These are phyloP conservation scores for Fusarium sulawesiense DNA, from an alignment of 2,329 filamentous ascomycete genomes.

Conservation along the genomic window DNA sequence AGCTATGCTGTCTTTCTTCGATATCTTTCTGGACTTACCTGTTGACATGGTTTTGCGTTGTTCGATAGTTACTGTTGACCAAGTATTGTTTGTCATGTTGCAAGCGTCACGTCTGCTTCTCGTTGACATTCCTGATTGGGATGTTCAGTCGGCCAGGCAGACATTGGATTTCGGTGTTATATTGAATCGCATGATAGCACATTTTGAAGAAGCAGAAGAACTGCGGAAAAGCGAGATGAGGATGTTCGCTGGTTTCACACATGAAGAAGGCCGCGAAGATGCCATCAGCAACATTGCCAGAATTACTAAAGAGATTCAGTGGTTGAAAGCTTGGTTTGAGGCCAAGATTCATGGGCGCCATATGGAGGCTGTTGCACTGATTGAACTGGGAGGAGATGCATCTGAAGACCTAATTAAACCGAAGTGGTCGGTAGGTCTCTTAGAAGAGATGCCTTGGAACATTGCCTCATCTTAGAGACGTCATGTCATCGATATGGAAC, in stretches of 20 bases:
- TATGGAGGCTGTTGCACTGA: conserved; percentile 1
- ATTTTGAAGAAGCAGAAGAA: conserved; percentile 20
- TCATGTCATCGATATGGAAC: neutral
- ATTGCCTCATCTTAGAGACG: conserved; percentile 1
- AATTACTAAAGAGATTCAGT: conserved; percentile 41
- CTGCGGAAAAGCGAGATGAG: conserved; percentile 9
- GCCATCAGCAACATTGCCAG: conserved; percentile 36
- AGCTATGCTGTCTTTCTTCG: conserved; percentile 51
- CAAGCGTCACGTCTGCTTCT: conserved; percentile 41
- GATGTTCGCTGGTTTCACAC: conserved; percentile 15
- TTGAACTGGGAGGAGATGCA: neutral
- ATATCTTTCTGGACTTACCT: conserved; percentile 47
- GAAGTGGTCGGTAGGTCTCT: conserved; percentile 42
- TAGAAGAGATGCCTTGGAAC: conserved; percentile 42
- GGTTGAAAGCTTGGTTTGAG: conserved; percentile 50
- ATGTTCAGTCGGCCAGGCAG: conserved; percentile 33
- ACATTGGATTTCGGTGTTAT: conserved; percentile 28
- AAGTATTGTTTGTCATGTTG: conserved; percentile 39
- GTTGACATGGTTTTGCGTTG: conserved; percentile 36
- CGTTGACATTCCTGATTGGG: conserved; percentile 43
- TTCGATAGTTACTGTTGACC: conserved; percentile 40
- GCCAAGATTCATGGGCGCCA: conserved; percentile 34
- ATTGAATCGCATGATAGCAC: conserved; percentile 26
- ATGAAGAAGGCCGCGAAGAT: conserved; percentile 20
- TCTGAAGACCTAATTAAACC: neutral